phyloP scores from a whole-genome alignment of 1,284 basidiomycete species.

The Cryptococcus sp. region DNA sequence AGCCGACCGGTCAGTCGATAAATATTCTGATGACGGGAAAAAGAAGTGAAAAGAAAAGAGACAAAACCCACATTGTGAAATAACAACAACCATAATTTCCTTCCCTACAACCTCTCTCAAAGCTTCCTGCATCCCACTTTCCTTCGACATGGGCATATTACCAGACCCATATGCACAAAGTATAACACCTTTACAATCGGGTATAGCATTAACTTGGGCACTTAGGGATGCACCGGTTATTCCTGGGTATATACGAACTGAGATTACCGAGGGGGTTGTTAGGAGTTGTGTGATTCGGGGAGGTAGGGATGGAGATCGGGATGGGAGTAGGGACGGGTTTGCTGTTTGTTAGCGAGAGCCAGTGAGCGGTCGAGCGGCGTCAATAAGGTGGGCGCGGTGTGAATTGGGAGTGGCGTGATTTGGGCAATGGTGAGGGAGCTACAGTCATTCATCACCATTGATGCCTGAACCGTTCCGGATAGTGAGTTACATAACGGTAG shows the following conservation, averaged over 20 bases:
- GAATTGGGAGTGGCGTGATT: too few species aligned
- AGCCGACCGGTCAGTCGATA: too few species aligned
- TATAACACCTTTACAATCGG: conserved; percentile 41
- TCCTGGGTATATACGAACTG: conserved; percentile 32
- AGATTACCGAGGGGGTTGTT: conserved; percentile 26
- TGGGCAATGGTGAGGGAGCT: too few species aligned
- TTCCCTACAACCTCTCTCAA: conserved; percentile 33
- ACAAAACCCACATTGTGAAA: conserved; percentile 35
- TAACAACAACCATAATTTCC: conserved; percentile 45
- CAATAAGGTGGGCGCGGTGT: not conserved
- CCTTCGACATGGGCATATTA: conserved; percentile 37
- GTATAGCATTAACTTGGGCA: conserved; percentile 39
- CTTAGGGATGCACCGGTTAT: conserved; percentile 40
- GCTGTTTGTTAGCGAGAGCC: not conserved
- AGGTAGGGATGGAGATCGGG: conserved; percentile 11
- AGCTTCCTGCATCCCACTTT: conserved; percentile 32
- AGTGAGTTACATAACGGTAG: too few species aligned
- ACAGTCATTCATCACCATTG: too few species aligned
- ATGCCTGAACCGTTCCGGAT: too few species aligned
- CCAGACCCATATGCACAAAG: conserved; percentile 42
- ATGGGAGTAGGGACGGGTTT: conserved; percentile 14
- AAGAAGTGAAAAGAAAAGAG: too few species aligned
- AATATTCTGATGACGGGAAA: not conserved
- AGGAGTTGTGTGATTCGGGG: conserved; percentile 30
- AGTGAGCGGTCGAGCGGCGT: not conserved